Percentiles rank a stretch among this genome's conserved stretches.
Evolutionary conservation across 208 protist genomes (phyloP).

Genomic region (Leishmania amazonensis): DNA sequence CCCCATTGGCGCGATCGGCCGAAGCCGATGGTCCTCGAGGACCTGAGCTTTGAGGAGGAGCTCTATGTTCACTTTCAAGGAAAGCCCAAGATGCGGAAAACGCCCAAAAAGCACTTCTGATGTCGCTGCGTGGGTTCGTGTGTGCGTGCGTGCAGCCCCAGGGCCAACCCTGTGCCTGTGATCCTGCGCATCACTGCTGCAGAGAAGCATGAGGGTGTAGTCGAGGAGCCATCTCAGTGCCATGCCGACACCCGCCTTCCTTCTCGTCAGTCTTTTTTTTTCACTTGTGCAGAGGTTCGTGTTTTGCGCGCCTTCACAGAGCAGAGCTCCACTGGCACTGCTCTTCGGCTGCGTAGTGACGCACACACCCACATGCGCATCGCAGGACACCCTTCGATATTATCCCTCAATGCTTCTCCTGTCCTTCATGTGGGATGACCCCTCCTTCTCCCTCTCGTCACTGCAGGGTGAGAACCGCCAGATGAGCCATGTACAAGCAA

Average conservation of each 20-base stretch:
- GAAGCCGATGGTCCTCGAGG: constrained; percentile 82
- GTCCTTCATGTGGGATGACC: neutral
- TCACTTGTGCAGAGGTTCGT: neutral
- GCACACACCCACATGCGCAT: neutral
- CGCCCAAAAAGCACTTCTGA: constrained; percentile 89
- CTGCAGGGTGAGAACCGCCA: no score
- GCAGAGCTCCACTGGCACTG: neutral
- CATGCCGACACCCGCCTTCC: neutral
- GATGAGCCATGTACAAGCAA: neutral
- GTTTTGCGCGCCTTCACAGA: neutral
- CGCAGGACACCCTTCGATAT: neutral
- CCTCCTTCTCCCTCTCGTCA: neutral
- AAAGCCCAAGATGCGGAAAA: constrained; percentile 90
- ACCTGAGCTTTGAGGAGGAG: constrained; percentile 91
- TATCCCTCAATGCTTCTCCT: neutral
- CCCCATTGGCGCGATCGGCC: constrained; percentile 85
- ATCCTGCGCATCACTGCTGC: neutral
- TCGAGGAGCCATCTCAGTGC: neutral
- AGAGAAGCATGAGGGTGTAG: no score
- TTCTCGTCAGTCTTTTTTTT: no score
- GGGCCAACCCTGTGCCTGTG: neutral
- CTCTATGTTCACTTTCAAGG: constrained; percentile 86
- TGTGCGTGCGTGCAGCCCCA: neutral
- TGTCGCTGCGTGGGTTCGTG: neutral
- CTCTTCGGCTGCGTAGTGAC: neutral